Evolutionary conservation across 2,329 filamentous ascomycete species (phyloP).

Genomic region (Gnomoniopsis sp.): DNA sequence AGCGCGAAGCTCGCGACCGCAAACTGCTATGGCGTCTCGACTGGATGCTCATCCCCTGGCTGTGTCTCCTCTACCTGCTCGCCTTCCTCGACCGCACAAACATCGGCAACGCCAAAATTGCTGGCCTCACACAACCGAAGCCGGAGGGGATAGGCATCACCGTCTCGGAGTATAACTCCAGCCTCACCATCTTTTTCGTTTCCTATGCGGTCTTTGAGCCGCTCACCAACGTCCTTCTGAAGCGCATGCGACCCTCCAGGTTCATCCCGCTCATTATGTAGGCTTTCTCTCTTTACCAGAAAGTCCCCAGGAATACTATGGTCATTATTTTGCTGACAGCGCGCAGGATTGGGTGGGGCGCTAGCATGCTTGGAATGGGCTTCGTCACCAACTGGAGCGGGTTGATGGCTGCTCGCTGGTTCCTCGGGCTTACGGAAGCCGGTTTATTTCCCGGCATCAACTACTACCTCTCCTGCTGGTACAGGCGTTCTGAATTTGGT

Average conservation of each 20-base stretch:
- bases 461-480: slow-evolving; percentile 75
- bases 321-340: background rate
- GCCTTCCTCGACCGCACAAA: slow-evolving; percentile 76
- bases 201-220: slow-evolving; percentile 79
- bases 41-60: slow-evolving; percentile 33
- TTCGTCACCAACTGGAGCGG: slow-evolving; percentile 61
- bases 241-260: slow-evolving; percentile 68
- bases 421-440: slow-evolving; percentile 71
- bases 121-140: slow-evolving; percentile 35
- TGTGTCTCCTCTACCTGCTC: slow-evolving; percentile 65
- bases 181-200: slow-evolving; percentile 81
- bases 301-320: background rate
- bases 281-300: slow-evolving; percentile 24
- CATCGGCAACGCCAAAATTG: slow-evolving; percentile 67
- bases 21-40: slow-evolving; percentile 31
- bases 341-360: slow-evolving; percentile 60
- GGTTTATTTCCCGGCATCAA: slow-evolving; percentile 70
- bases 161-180: slow-evolving; percentile 65
- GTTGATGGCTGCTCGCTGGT: slow-evolving; percentile 65
- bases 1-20: slow-evolving; percentile 29
- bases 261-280: slow-evolving; percentile 83
- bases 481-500: slow-evolving; percentile 71
- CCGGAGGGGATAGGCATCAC: slow-evolving; percentile 55
- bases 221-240: slow-evolving; percentile 76
- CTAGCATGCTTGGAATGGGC: slow-evolving; percentile 67